Conservation (phyloP, 768 basidiomycete genomes). For the Lentinula sp. region DNA sequence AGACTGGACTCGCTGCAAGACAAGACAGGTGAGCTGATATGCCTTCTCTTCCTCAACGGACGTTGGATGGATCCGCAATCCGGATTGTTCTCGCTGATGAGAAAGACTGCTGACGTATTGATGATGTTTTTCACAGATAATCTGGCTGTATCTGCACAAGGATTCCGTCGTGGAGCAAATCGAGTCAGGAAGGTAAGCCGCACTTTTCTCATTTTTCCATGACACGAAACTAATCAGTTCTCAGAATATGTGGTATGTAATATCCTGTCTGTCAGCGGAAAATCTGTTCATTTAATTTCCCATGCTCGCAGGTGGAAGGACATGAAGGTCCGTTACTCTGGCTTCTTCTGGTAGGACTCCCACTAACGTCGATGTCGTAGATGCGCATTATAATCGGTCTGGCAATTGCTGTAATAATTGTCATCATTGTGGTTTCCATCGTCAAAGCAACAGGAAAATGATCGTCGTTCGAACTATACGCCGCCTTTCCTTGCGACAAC, state of each 20-base stretch:
- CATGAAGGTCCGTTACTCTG: slow-evolving; percentile 65
- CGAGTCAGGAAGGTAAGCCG: slow-evolving; percentile 54
- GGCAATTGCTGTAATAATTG: slow-evolving; percentile 82
- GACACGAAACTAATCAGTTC: background rate
- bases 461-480: background rate
- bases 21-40: slow-evolving; percentile 73
- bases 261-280: background rate
- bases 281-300: background rate
- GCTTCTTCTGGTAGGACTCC: slow-evolving; percentile 2
- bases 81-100: background rate
- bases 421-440: slow-evolving; percentile 94
- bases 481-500: background rate
- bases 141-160: slow-evolving; percentile 97
- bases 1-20: slow-evolving; percentile 91
- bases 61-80: background rate
- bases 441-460: slow-evolving; percentile 67
- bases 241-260: slow-evolving; percentile 87
- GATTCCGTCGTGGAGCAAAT: slow-evolving; percentile 96
- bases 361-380: slow-evolving; percentile 27
- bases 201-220: background rate
- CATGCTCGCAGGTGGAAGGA: slow-evolving; percentile 79
- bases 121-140: slow-evolving; percentile 53
- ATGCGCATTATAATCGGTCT: slow-evolving; percentile 97
- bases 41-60: background rate
- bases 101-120: background rate